These are phyloP conservation scores for Albatrellus sp. DNA, from an alignment of 1,284 basidiomycete species.

Conservation along the genomic window DNA sequence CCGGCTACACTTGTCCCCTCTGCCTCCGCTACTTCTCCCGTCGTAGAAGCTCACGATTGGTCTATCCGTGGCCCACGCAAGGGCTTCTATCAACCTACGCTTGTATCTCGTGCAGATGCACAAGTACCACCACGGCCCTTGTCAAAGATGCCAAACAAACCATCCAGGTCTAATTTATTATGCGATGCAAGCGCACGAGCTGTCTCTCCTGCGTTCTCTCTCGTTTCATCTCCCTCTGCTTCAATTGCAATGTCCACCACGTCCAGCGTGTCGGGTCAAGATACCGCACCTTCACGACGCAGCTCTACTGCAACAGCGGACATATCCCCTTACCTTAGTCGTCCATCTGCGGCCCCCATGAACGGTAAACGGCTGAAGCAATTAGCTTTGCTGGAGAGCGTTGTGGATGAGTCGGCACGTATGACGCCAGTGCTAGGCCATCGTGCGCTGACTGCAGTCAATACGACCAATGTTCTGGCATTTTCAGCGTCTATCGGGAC, in stretches of 20 bases:
- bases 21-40: conserved; percentile 2
- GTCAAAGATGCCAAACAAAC: conserved; percentile 3
- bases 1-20: conserved; percentile 6
- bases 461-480: conserved; percentile 14
- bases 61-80: conserved; percentile 6
- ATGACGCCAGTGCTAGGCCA: conserved; percentile 36
- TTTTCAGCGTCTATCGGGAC: conserved; percentile 4
- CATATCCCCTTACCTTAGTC: conserved; percentile 52
- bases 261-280: neutral
- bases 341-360: conserved; percentile 28
- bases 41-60: conserved; percentile 3
- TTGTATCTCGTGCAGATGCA: neutral
- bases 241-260: conserved; percentile 10
- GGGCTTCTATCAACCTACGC: neutral
- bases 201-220: neutral
- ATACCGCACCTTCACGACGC: conserved; percentile 10
- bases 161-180: neutral
- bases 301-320: conserved; percentile 29
- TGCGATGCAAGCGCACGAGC: neutral
- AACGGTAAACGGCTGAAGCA: conserved; percentile 57
- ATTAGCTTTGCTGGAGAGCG: conserved; percentile 59
- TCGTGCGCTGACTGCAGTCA: conserved; percentile 11
- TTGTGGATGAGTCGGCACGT: conserved; percentile 58
- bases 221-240: conserved; percentile 5
- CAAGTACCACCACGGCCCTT: neutral